Base-by-base conservation (phyloP, 148 eudicot species). In the Diospyros kaki region DNA sequence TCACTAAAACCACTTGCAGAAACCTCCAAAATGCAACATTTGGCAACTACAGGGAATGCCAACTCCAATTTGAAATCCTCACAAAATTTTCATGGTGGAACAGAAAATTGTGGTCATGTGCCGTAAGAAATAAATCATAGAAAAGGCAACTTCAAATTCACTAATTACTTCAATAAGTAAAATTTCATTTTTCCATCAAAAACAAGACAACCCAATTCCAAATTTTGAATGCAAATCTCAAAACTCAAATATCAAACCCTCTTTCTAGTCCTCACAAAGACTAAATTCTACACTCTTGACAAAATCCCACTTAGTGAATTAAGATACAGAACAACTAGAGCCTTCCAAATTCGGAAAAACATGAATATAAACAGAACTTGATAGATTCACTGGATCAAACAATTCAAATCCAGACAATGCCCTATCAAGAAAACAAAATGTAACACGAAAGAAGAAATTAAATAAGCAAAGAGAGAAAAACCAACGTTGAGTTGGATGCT, bases 161-260 rank as follows among this genome's bases (percentile, higher is more conserved):
- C 69, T 8, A 61, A 15, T 41, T 9, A 15, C 28, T 63, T 62
- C 28, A 11, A 73, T 44, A 51, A 54, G 60, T 46, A 58, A 61
- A 50, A 4, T 14, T 39, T n/a, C 1, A 50, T 46, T 68, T 66
- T 78, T 48, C 15, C n/a, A 50, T 51, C 1, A 62, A 76, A 28
- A 60, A 69, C 44, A n/a, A 46, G 13, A 55, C 69, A 80, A 78
- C 80, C 66, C 74, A 86, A 18, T 46, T 74, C 73, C 87, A 83
- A 66, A 65, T 51, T 41, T 58, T 59, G 50, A 58, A 72, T 72
- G 86, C 84, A 72, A 81, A 72, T 69, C 78, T 58, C 61, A 63
- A 61, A 67, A 73, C 76, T 66, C 41, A 5, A 44, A 66, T 42
- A 48, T 15, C 28, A 40, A 64, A 71, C 15, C 1, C 38, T 69